Evolutionary conservation across 257 asterid species (phyloP).

Genomic region (Asclepias syriaca): DNA sequence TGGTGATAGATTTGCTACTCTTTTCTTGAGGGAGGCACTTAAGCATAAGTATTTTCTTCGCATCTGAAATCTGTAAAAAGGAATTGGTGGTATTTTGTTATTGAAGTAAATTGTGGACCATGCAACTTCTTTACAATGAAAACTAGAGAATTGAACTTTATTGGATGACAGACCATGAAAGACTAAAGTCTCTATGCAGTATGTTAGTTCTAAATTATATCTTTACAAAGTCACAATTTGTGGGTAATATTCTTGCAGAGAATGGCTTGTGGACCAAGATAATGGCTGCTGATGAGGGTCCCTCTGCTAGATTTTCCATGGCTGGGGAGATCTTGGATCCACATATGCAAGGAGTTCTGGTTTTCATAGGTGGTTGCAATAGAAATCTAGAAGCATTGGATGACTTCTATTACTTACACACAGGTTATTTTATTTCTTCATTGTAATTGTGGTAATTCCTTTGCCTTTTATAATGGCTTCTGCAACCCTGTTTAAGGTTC

Average conservation of each 20-base stretch:
- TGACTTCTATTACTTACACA: slow-evolving; percentile 78
- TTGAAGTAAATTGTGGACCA: not conserved
- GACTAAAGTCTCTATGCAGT: not conserved
- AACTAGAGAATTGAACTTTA: not conserved
- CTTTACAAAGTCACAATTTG: not conserved
- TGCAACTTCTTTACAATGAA: not conserved
- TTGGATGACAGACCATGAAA: not conserved
- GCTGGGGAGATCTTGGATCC: slow-evolving; percentile 94
- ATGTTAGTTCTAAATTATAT: not conserved
- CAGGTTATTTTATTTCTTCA: slow-evolving; percentile 44
- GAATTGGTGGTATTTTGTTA: not conserved
- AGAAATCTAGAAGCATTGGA: slow-evolving; percentile 91
- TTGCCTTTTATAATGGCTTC: slow-evolving; percentile 5
- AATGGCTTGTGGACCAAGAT: slow-evolving; percentile 75
- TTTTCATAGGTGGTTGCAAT: slow-evolving; percentile 91
- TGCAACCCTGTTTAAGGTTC: not conserved
- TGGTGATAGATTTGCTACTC: not conserved
- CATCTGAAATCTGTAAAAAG: not conserved
- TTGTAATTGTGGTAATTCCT: slow-evolving; percentile 10
- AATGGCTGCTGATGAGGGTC: slow-evolving; percentile 63
- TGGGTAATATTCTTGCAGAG: slow-evolving; percentile 39
- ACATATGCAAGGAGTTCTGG: slow-evolving; percentile 74
- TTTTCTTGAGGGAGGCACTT: not conserved
- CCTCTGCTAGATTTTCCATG: slow-evolving; percentile 90
- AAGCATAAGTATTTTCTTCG: not conserved